Conservation (phyloP, 148 eudicot genomes). For the Euryodendron excelsum region DNA sequence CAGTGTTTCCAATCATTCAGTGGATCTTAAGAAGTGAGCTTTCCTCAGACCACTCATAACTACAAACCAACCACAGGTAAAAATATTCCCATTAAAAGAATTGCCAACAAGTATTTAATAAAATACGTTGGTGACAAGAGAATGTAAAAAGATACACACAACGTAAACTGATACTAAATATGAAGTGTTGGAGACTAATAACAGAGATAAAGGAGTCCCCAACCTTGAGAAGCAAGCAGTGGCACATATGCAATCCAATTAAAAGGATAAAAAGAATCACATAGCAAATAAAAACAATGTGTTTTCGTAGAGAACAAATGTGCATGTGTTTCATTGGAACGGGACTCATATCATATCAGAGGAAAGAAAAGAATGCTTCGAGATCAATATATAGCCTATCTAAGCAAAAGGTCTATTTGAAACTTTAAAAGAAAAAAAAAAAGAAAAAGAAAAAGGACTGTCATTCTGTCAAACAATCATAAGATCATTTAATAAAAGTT, state of each 20-base stretch:
- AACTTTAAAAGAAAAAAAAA: not conserved
- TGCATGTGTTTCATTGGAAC: not conserved
- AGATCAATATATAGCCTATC: not conserved
- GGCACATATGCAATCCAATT: not conserved
- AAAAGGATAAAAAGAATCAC: not conserved
- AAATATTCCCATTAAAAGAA: not conserved
- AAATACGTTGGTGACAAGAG: not conserved
- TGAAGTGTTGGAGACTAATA: not conserved
- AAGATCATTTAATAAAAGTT: not conserved
- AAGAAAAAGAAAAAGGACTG: too few relatives aligned
- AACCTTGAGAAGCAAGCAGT: not conserved
- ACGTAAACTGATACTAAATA: not conserved
- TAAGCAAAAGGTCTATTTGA: constrained; percentile 3
- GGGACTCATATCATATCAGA: not conserved
- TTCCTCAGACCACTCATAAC: not conserved
- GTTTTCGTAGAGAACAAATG: not conserved
- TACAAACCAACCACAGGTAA: not conserved
- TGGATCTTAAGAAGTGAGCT: not conserved
- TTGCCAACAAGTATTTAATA: not conserved
- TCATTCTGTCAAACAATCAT: not conserved
- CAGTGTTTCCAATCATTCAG: not conserved
- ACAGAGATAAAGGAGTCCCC: not conserved
- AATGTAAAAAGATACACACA: too few relatives aligned
- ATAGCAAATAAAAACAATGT: not conserved
- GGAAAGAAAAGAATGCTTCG: not conserved